Conservation (phyloP, 352 stramenopile genomes). For the Chrysophaeum taylorii region DNA sequence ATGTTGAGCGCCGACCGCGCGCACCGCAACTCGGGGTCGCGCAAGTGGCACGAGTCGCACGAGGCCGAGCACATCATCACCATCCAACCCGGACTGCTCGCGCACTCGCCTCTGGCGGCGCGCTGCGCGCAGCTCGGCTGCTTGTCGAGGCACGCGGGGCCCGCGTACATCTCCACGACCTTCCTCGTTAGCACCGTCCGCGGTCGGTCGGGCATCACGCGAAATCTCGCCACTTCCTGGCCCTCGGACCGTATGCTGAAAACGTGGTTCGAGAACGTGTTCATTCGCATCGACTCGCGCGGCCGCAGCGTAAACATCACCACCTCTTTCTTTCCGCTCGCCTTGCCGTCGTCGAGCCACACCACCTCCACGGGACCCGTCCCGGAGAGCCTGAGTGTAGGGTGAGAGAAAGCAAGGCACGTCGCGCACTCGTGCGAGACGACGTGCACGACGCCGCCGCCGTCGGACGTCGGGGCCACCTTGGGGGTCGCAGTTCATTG, state of each 20-base stretch:
- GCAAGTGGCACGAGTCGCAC: conserved; percentile 42
- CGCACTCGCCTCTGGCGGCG: conserved; percentile 35
- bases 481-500: neutral
- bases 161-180: neutral
- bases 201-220: neutral
- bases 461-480: neutral
- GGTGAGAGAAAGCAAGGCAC: too few species aligned
- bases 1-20: conserved; percentile 43
- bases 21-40: conserved; percentile 46
- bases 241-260: neutral
- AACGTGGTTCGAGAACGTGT: neutral
- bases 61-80: conserved; percentile 51
- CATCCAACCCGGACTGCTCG: conserved; percentile 49
- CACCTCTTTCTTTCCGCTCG: neutral
- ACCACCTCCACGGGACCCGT: too few species aligned
- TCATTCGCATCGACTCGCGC: neutral
- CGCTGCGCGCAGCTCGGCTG: conserved; percentile 22
- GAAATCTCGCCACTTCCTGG: neutral
- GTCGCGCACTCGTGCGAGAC: too few species aligned
- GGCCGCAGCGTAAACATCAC: neutral
- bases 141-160: neutral
- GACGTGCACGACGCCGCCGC: neutral
- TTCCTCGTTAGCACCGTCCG: neutral
- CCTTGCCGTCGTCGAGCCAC: neutral
- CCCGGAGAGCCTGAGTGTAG: too few species aligned